These are phyloP conservation scores for Cicer chorassanicum DNA, from an alignment of 306 rosid species.

Conservation along the genomic window DNA sequence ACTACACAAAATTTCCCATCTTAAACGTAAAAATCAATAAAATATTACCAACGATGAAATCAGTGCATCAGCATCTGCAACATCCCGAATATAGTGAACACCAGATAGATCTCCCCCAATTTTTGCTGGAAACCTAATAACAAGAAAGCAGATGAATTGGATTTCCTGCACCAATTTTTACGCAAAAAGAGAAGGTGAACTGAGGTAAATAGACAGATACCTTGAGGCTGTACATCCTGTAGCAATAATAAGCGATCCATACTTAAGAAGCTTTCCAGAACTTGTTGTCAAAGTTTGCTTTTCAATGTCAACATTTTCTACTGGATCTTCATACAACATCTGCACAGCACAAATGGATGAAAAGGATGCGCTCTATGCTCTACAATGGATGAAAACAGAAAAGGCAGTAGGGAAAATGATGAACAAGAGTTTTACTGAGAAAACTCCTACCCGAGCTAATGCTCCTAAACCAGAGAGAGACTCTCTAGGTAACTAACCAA, in stretches of 20 bases:
- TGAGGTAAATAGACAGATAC: constrained; percentile 48
- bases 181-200: constrained; percentile 15
- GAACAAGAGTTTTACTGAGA: too few species aligned
- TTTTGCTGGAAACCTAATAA: constrained; percentile 80
- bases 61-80: constrained; percentile 88
- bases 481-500: too few species aligned
- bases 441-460: too few species aligned
- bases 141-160: constrained; percentile 40
- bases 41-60: constrained; percentile 70
- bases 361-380: too few species aligned
- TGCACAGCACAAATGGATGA: constrained; percentile 28
- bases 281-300: constrained; percentile 71
- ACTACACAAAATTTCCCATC: constrained; percentile 1
- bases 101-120: constrained; percentile 90
- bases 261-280: constrained; percentile 84
- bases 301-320: constrained; percentile 65
- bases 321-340: constrained; percentile 83
- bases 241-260: constrained; percentile 82
- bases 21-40: constrained; percentile 28
- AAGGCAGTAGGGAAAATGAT: too few species aligned
- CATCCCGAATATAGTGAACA: constrained; percentile 92
- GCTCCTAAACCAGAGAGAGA: too few species aligned
- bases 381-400: too few species aligned
- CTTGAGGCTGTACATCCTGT: constrained; percentile 90
- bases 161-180: constrained; percentile 35